phyloP scores from a whole-genome alignment of 495 filamentous ascomycete species.

The Tuber aestivum region DNA sequence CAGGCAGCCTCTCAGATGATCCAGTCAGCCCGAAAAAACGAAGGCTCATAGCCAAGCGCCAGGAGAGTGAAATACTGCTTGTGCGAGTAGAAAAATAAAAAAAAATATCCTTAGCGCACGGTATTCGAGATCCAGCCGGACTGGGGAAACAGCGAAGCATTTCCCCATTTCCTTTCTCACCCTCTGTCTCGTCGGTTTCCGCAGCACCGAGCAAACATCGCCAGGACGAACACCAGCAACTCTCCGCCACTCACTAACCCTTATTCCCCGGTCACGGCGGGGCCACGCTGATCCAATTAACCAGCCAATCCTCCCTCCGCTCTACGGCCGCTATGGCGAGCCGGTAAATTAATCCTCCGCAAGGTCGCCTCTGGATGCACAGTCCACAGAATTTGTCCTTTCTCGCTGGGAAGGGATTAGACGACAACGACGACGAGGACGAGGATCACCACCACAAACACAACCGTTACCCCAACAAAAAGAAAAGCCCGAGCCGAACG shows the following conservation, averaged over 20 bases:
- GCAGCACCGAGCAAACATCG: not conserved
- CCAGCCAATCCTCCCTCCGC: not conserved
- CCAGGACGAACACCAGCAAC: not conserved
- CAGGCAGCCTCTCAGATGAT: not conserved
- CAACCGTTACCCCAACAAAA: conserved; percentile 3
- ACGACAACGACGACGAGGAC: not conserved
- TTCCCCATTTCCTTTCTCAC: not conserved
- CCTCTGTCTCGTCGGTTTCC: not conserved
- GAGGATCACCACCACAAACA: conserved; percentile 7
- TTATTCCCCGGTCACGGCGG: not conserved
- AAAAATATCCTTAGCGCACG: not conserved
- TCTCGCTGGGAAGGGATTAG: conserved; percentile 12
- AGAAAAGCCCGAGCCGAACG: not conserved
- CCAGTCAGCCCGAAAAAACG: not conserved
- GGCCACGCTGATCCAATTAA: not conserved
- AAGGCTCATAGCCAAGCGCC: not conserved
- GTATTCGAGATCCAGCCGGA: not conserved
- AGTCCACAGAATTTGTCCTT: conserved; percentile 6
- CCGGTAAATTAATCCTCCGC: conserved; percentile 11
- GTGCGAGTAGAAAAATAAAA: not conserved
- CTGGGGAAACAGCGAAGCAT: not conserved
- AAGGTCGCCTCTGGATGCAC: conserved; percentile 10
- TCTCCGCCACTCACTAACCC: not conserved
- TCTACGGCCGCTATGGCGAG: conserved; percentile 13
- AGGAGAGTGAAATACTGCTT: not conserved